A percentile compares a stretch with the other conserved stretches of the same genome.
phyloP scores from a whole-genome alignment of 2,329 filamentous ascomycete species.

The Shiraia bambusicola region DNA sequence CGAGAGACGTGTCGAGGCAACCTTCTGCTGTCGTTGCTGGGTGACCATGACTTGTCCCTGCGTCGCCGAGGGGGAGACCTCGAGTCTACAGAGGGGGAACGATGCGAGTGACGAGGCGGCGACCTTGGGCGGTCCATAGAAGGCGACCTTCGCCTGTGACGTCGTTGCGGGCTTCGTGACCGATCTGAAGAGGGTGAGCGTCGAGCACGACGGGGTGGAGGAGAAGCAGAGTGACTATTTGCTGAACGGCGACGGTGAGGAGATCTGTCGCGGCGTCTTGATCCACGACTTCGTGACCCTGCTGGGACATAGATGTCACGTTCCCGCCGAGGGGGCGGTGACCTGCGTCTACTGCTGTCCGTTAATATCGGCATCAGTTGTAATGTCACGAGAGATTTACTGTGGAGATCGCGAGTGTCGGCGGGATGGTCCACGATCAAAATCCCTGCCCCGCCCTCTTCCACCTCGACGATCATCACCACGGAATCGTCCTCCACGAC shows the following conservation, averaged over 20 bases:
- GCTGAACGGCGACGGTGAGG: constrained; percentile 40
- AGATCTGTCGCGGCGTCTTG: constrained; percentile 39
- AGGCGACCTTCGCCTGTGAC: constrained; percentile 26
- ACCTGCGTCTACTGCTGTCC: constrained; percentile 48
- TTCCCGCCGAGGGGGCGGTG: constrained; percentile 52
- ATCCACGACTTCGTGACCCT: constrained; percentile 42
- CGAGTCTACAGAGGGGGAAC: constrained; percentile 16
- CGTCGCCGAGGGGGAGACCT: constrained; percentile 24
- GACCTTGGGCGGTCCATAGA: constrained; percentile 42
- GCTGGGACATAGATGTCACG: constrained; percentile 60
- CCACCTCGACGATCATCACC: constrained; percentile 52
- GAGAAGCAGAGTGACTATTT: constrained; percentile 29
- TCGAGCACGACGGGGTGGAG: constrained; percentile 27
- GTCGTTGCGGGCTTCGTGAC: constrained; percentile 46
- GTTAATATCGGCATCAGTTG: constrained; percentile 14
- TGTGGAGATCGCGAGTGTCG: constrained; percentile 55
- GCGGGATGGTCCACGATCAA: constrained; percentile 51
- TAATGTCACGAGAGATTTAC: constrained; percentile 17
- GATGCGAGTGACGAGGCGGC: constrained; percentile 25
- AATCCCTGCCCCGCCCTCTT: constrained; percentile 44
- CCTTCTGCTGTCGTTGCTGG: constrained; percentile 34
- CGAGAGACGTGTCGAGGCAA: constrained; percentile 46
- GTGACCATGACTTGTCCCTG: constrained; percentile 33
- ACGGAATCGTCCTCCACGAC: constrained; percentile 45
- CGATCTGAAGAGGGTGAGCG: constrained; percentile 33